A percentile compares a stretch with the other conserved stretches of the same genome.
Evolutionary conservation across 2,329 filamentous ascomycete species (phyloP).

Genomic region (Ceratocystiopsis brevicomis): DNA sequence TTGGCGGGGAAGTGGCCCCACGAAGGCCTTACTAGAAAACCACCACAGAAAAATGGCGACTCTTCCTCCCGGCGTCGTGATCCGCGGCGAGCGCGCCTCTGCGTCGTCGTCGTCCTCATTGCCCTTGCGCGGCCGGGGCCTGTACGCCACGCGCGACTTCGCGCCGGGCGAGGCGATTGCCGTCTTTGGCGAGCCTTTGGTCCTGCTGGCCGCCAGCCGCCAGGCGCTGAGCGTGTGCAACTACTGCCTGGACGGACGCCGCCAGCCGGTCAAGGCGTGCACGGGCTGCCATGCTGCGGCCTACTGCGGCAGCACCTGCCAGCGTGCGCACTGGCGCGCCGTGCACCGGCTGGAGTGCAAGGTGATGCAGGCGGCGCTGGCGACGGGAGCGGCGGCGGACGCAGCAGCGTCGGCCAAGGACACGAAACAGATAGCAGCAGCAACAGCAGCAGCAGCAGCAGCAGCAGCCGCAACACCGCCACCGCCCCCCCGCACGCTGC

Average conservation of each 20-base stretch:
- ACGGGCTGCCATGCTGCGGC: constrained; percentile 31
- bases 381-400: constrained; percentile 3
- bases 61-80: constrained; percentile 6
- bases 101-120: not conserved
- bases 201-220: constrained; percentile 28
- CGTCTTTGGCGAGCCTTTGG: constrained; percentile 22
- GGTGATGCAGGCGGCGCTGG: constrained; percentile 20
- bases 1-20: too few species aligned
- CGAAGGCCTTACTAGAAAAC: too few species aligned
- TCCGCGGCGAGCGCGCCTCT: constrained; percentile 6
- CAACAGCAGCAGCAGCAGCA: too few species aligned
- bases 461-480: not conserved
- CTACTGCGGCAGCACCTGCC: constrained; percentile 37
- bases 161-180: constrained; percentile 26
- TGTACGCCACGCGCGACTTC: constrained; percentile 25
- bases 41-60: too few species aligned
- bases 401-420: constrained; percentile 1
- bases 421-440: too few species aligned
- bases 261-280: constrained; percentile 20
- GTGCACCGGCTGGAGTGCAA: constrained; percentile 37
- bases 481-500: constrained; percentile 19
- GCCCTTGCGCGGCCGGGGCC: constrained; percentile 18
- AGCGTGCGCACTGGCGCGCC: constrained; percentile 31
- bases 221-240: constrained; percentile 26
- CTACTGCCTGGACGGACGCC: constrained; percentile 23